Percentiles rank a stretch among this genome's conserved stretches.
phyloP scores from a whole-genome alignment of 228 moss, liverwort and hornwort genomes.

The Sphagnum magellanicum region DNA sequence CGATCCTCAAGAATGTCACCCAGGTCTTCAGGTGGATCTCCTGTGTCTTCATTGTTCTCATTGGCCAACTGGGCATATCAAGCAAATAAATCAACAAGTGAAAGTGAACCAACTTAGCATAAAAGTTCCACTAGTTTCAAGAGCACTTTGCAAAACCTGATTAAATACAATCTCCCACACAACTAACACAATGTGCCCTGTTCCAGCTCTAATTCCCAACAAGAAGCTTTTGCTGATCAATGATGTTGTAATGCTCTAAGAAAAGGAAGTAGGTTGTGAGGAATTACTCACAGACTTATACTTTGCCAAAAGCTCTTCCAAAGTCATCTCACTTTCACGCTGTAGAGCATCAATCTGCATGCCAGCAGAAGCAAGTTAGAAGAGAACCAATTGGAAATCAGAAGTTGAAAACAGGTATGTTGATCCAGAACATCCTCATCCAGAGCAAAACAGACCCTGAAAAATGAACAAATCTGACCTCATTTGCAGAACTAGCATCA shows the following conservation, averaged over 20 bases:
- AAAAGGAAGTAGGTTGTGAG: background rate
- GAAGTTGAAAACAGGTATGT: too few species aligned
- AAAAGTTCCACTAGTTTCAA: background rate
- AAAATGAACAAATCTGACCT: slow-evolving; percentile 33
- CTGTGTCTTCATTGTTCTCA: slow-evolving; percentile 20
- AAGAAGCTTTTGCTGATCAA: too few species aligned
- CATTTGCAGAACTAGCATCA: slow-evolving; percentile 30
- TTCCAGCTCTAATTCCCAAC: too few species aligned
- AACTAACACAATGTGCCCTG: too few species aligned
- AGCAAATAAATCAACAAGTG: background rate
- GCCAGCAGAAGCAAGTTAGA: slow-evolving; percentile 4
- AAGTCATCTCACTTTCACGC: slow-evolving; percentile 74
- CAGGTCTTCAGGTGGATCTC: slow-evolving; percentile 4
- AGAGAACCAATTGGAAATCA: background rate
- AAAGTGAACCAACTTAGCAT: background rate
- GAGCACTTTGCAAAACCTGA: too few species aligned
- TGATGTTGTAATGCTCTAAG: too few species aligned
- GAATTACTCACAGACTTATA: slow-evolving; percentile 61
- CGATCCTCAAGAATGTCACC: slow-evolving; percentile 55
- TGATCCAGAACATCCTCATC: too few species aligned
- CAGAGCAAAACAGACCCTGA: too few species aligned
- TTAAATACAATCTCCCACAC: too few species aligned
- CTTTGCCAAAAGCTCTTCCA: slow-evolving; percentile 78
- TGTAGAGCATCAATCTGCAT: slow-evolving; percentile 62
- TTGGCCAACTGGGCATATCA: slow-evolving; percentile 28